Conservation (phyloP, 1,284 basidiomycete species). For the Moesziomyces sp. region DNA sequence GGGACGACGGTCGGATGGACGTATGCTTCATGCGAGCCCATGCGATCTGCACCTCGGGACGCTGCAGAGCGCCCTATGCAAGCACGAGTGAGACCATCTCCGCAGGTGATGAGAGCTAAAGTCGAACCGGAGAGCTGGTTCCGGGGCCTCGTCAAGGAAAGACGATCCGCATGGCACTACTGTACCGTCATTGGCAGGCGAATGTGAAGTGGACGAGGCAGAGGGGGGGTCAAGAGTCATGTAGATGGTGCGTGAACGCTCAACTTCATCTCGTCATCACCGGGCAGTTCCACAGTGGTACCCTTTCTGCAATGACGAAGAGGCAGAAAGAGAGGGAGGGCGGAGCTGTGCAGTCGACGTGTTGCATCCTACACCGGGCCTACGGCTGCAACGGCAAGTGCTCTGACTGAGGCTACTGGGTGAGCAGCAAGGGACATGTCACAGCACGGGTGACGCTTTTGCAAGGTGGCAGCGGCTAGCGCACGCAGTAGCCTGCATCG, state of each 20-base stretch:
- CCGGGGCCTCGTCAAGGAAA: not conserved
- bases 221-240: not conserved
- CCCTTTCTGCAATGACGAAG: not conserved
- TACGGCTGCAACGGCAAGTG: not conserved
- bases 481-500: not conserved
- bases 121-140: not conserved
- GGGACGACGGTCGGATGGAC: not conserved
- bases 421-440: constrained; percentile 1
- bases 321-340: not conserved
- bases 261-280: not conserved
- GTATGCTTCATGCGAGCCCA: constrained; percentile 21
- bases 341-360: constrained; percentile 16
- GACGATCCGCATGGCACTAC: too few species aligned
- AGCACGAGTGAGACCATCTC: not conserved
- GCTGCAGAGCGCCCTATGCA: constrained; percentile 1
- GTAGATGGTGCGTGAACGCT: constrained; percentile 14
- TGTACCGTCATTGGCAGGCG: too few species aligned
- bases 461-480: not conserved
- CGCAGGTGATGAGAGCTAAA: not conserved
- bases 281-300: too few species aligned
- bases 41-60: constrained; percentile 5
- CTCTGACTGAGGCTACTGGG: not conserved
- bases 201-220: too few species aligned
- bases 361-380: constrained; percentile 23
- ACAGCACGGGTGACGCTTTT: not conserved